A percentile compares a stretch with the other conserved stretches of the same genome.
Conservation (phyloP, 2,329 filamentous ascomycete genomes). For the Pseudocercospora cruenta region DNA sequence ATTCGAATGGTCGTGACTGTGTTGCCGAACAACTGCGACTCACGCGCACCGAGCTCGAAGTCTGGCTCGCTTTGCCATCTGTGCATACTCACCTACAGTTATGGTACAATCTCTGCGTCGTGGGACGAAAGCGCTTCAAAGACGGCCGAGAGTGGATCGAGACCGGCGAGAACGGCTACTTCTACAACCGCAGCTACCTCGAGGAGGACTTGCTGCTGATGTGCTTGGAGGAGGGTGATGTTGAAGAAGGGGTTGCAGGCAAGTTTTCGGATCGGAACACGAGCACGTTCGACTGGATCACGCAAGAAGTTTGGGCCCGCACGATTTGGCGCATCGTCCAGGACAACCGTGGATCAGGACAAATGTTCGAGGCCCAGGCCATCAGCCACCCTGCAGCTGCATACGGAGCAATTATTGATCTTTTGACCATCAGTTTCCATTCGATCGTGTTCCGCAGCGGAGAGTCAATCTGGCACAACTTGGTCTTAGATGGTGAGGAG, state of each 20-base stretch:
- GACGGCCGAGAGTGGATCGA: slow-evolving; percentile 30
- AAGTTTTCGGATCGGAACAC: slow-evolving; percentile 12
- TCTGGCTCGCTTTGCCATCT: slow-evolving; percentile 26
- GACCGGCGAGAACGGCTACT: slow-evolving; percentile 24
- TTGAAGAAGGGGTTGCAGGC: background rate
- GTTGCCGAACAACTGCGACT: slow-evolving; percentile 22
- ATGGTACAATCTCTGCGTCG: slow-evolving; percentile 32
- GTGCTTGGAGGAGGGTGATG: slow-evolving; percentile 29
- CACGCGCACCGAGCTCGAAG: slow-evolving; percentile 21
- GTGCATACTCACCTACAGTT: slow-evolving; percentile 27
- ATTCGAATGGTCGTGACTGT: slow-evolving; percentile 33
- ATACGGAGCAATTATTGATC: slow-evolving; percentile 30
- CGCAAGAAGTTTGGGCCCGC: slow-evolving; percentile 31
- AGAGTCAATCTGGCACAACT: slow-evolving; percentile 21
- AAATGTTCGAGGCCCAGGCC: slow-evolving; percentile 21
- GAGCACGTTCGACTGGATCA: slow-evolving; percentile 25
- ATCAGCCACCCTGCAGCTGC: slow-evolving; percentile 23
- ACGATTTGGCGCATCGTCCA: slow-evolving; percentile 31
- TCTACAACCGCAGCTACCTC: slow-evolving; percentile 22
- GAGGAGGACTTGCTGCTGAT: slow-evolving; percentile 30
- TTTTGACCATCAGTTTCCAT: slow-evolving; percentile 33
- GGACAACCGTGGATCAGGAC: slow-evolving; percentile 22
- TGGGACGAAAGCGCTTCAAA: slow-evolving; percentile 23
- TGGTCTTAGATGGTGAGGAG: slow-evolving; percentile 13
- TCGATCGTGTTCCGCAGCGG: slow-evolving; percentile 26